These are phyloP conservation scores for Rhodotorula mucilaginosa DNA, from an alignment of 1,284 basidiomycete species.

Conservation along the genomic window DNA sequence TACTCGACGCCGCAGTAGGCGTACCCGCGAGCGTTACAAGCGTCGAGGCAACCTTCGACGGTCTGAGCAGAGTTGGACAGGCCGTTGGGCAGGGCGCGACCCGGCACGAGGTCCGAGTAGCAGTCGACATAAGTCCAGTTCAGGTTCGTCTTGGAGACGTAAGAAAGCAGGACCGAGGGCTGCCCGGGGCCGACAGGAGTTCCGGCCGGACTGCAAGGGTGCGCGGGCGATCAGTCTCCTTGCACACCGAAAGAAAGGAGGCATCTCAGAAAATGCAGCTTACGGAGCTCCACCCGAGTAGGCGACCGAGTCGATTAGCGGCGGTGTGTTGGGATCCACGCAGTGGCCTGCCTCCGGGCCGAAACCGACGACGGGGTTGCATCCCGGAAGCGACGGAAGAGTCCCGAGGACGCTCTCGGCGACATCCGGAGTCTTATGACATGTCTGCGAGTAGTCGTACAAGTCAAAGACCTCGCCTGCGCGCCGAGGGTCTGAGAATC, in stretches of 20 bases:
- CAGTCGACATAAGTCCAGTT: constrained; percentile 24
- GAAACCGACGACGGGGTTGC: constrained; percentile 44
- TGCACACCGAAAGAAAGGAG: too few relatives aligned
- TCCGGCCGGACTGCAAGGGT: constrained; percentile 19
- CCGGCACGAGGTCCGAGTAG: constrained; percentile 28
- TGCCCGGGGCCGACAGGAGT: not conserved
- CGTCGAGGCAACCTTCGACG: constrained; percentile 26
- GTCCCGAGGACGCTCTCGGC: constrained; percentile 45
- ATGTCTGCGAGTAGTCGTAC: constrained; percentile 35
- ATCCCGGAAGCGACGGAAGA: constrained; percentile 43
- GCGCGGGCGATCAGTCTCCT: not conserved
- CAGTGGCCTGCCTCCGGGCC: constrained; percentile 36
- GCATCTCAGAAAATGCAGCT: not conserved
- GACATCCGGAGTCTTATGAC: constrained; percentile 50
- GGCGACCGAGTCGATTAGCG: constrained; percentile 9
- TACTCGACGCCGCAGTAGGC: constrained; percentile 30
- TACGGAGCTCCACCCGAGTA: constrained; percentile 24
- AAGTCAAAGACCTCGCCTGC: constrained; percentile 33
- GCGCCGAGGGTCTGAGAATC: constrained; percentile 35
- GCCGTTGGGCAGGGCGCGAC: constrained; percentile 23
- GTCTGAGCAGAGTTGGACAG: constrained; percentile 17
- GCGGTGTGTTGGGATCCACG: constrained; percentile 1
- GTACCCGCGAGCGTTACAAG: constrained; percentile 19
- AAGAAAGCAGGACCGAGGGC: constrained; percentile 21
- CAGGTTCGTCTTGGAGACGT: not conserved